Evolutionary conservation across 495 filamentous ascomycete species (phyloP), one percentile per base, ranked within the genome.

Genomic region (Xylaria longipes): DNA sequence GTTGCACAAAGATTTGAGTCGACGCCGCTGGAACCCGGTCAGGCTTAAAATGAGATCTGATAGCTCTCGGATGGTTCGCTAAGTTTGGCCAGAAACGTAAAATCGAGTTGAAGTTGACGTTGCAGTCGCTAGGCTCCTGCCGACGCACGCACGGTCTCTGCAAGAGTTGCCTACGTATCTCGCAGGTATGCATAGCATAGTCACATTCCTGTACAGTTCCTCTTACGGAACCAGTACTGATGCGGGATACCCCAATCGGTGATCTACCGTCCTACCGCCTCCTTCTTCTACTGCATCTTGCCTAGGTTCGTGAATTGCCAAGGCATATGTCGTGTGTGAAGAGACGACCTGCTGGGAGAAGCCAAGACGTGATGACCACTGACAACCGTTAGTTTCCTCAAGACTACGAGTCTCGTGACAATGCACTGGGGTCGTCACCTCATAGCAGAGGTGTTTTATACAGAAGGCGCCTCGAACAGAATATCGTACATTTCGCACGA

Each of bases 91-190:
- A 54, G 35, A 58, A 60, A 60, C 22, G 35, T 35, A 43, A 57
- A 43, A 43, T 12, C 9, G 17, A 48, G 14, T 61, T 31, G 39
- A 58, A 12, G 15, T 60, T 37, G 17, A 69, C 9, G 66, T 60
- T 69, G 17, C 66, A 69, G 54, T 69, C 66, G 66, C 66, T 69
- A 69, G 66, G 52, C 20, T 69, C 39, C 22, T 69, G 66, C 66
- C 66, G 66, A 56, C 65, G 65, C 48, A 60, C 65, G 65, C 50
- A 68, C 66, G 66, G 54, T 17, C 66, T 58, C 66, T 61, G 52
- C 66, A 61, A 60, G 56, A 67, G 48, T 35, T 67, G 20, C 46
- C 65, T 54, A 43, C 35, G 65, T 56, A 67, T 67, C 48, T 67
- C 65, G 65, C 65, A 67, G 65, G 33, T 37, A 39, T 58, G 66